Percentiles rank a stretch among this genome's conserved stretches.
These are phyloP conservation scores for Lactuca saligna DNA, from an alignment of 129 eudicot genomes.

Conservation along the genomic window DNA sequence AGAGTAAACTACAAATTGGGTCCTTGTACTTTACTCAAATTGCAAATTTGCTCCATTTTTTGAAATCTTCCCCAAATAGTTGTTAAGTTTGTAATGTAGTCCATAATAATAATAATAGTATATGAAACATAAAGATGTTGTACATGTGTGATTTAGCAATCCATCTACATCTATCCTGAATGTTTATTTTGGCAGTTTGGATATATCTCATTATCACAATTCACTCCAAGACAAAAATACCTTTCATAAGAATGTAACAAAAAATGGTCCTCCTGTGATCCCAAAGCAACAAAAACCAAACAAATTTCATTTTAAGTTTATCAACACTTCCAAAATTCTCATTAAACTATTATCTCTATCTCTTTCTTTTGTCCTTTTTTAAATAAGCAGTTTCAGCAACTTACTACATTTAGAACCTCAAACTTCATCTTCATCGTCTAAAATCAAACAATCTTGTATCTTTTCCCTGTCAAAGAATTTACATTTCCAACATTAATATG, in stretches of 20 bases:
- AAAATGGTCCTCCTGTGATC: conserved; percentile 25
- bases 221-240: conserved; percentile 30
- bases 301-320: conserved; percentile 10
- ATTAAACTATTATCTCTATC: not conserved
- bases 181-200: conserved; percentile 21
- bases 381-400: not conserved
- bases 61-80: too few species aligned
- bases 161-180: conserved; percentile 19
- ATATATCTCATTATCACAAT: conserved; percentile 9
- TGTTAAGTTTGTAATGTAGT: not conserved
- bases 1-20: not conserved
- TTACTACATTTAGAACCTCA: conserved; percentile 27
- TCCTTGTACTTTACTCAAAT: not conserved
- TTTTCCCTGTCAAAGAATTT: conserved; percentile 58
- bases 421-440: conserved; percentile 66
- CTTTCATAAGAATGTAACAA: conserved; percentile 25
- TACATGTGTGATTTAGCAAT: conserved; percentile 20
- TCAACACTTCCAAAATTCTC: not conserved
- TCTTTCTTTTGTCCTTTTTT: not conserved
- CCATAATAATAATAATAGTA: not conserved
- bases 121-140: not conserved
- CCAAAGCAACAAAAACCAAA: conserved; percentile 14
- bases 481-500: conserved; percentile 5
- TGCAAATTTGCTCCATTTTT: not conserved
- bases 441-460: conserved; percentile 80